Percentiles rank a stretch among this genome's conserved stretches.
Conservation (phyloP, 768 basidiomycete genomes). For the Tricholoma hemisulphureum region DNA sequence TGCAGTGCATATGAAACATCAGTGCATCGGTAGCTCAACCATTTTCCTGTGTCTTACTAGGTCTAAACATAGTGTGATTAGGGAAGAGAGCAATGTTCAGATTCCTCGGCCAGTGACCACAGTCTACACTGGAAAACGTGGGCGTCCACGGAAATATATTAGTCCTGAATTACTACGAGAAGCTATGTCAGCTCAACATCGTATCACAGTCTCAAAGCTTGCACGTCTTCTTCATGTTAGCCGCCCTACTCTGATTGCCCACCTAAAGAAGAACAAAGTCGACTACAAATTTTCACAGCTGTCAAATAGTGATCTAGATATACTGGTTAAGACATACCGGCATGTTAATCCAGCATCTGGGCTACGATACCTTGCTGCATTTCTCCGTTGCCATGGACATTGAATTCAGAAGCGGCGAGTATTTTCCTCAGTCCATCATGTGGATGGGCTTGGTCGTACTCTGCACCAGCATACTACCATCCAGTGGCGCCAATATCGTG, state of each 20-base stretch:
- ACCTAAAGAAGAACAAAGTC: neutral
- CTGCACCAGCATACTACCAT: too few species aligned
- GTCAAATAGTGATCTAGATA: conserved; percentile 1
- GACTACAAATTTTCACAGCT: conserved; percentile 5
- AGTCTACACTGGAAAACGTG: conserved; percentile 1
- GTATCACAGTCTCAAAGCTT: neutral
- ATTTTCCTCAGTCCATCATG: conserved; percentile 14
- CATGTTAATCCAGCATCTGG: conserved; percentile 21
- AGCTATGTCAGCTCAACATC: neutral
- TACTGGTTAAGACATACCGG: too few species aligned
- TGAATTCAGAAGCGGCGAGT: conserved; percentile 24
- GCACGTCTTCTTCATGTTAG: neutral
- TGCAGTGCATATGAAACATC: conserved; percentile 2
- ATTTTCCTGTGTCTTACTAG: neutral
- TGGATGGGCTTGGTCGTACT: too few species aligned
- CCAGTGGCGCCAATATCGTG: too few species aligned
- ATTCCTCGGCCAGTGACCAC: neutral
- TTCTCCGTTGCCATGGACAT: conserved; percentile 23
- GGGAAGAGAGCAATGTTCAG: neutral
- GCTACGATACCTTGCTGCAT: conserved; percentile 27
- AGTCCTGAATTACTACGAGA: neutral
- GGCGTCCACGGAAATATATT: neutral
- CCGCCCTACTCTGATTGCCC: neutral
- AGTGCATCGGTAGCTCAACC: neutral
- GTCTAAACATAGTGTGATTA: neutral